Conservation (phyloP, 768 basidiomycete genomes). For the Psilocybe azurescens region DNA sequence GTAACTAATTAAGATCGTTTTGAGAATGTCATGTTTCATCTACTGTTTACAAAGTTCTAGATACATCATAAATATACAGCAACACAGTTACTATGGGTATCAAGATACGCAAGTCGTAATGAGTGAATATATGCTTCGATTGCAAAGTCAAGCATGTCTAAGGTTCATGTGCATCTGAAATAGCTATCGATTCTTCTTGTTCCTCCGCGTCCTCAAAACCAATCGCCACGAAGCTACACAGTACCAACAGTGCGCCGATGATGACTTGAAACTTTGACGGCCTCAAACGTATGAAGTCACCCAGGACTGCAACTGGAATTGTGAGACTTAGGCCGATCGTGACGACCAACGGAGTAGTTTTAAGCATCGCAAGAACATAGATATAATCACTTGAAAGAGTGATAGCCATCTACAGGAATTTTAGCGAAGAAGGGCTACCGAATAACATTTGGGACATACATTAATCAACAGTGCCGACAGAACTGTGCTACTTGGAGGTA, state of each 20-base stretch:
- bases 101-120: too few species aligned
- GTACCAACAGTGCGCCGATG: slow-evolving; percentile 76
- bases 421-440: background rate
- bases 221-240: slow-evolving; percentile 68
- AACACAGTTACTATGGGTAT: background rate
- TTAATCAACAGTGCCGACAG: slow-evolving; percentile 44
- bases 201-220: slow-evolving; percentile 34
- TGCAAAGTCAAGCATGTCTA: background rate
- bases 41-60: background rate
- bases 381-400: slow-evolving; percentile 86
- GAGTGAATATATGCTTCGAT: background rate
- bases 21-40: background rate
- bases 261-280: slow-evolving; percentile 65
- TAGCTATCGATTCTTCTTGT: slow-evolving; percentile 7
- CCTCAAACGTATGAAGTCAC: slow-evolving; percentile 53
- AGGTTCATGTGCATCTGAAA: background rate
- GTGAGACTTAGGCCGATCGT: slow-evolving; percentile 93
- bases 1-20: too few species aligned
- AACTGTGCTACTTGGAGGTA: slow-evolving; percentile 57
- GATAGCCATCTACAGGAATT: slow-evolving; percentile 69
- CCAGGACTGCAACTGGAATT: slow-evolving; percentile 88
- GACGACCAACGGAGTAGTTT: slow-evolving; percentile 93
- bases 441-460: slow-evolving; percentile 30
- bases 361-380: slow-evolving; percentile 91
- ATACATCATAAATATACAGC: background rate